Conservation (phyloP, 75 land plant genomes). For the Picea glauca region DNA sequence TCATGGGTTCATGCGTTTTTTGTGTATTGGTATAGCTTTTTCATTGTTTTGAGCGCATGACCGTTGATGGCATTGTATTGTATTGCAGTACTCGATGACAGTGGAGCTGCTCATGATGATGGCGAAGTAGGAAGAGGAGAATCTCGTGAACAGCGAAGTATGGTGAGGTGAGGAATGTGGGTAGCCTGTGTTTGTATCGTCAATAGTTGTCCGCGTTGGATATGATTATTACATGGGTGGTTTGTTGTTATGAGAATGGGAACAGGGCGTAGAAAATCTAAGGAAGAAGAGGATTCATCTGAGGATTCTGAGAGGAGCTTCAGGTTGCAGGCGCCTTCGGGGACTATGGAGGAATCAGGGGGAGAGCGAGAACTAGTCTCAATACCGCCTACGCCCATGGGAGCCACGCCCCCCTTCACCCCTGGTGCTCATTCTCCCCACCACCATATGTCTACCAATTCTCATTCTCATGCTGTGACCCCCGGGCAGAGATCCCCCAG, state of each 20-base stretch:
- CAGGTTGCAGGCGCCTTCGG: conserved; percentile 1
- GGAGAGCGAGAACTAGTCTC: conserved; percentile 58
- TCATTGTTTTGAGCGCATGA: no score
- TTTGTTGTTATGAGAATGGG: not conserved
- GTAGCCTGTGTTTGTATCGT: no score
- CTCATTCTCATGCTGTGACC: conserved; percentile 33
- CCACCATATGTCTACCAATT: conserved; percentile 9
- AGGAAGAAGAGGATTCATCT: not conserved
- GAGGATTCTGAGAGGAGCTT: conserved; percentile 11
- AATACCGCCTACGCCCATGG: conserved; percentile 60
- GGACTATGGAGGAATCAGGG: conserved; percentile 42
- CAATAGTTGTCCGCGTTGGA: no score
- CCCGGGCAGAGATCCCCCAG: conserved; percentile 41
- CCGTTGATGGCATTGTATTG: no score
- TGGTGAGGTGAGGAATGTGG: no score
- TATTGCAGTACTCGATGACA: no score
- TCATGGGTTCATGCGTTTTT: no score
- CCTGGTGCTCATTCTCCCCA: conserved; percentile 13
- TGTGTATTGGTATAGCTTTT: no score
- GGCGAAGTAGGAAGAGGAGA: no score
- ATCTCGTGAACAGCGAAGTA: no score
- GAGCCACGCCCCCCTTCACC: conserved; percentile 38
- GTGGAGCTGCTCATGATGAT: no score
- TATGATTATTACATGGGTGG: not conserved
- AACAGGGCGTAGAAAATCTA: conserved; percentile 4